phyloP scores from a whole-genome alignment of 192 early-diverging fungal genomes.

The Phycomyces nitens region DNA sequence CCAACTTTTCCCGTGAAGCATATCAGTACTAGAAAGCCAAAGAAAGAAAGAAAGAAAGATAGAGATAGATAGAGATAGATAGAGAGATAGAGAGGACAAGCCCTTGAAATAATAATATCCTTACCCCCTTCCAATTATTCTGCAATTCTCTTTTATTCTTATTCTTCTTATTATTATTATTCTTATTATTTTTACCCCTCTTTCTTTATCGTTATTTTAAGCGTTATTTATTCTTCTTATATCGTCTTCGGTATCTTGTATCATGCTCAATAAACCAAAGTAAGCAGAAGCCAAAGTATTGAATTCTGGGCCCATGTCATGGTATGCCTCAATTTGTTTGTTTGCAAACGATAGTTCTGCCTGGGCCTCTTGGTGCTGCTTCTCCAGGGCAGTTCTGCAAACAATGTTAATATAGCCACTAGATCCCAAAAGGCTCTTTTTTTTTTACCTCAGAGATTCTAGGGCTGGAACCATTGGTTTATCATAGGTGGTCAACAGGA shows the following conservation, averaged over 20 bases:
- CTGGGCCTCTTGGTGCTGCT: neutral
- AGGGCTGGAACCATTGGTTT: neutral
- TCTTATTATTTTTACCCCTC: too few relatives aligned
- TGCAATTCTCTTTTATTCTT: too few relatives aligned
- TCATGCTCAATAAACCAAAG: neutral
- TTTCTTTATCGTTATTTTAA: neutral
- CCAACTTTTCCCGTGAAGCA: conserved; percentile 78
- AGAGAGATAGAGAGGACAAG: too few relatives aligned
- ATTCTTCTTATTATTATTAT: too few relatives aligned
- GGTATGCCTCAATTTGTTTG: conserved; percentile 3
- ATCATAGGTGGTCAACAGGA: conserved; percentile 9
- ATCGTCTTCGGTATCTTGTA: conserved; percentile 8
- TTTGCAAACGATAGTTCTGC: neutral
- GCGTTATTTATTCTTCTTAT: conserved; percentile 2
- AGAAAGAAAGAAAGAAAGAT: neutral
- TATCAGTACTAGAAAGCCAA: neutral
- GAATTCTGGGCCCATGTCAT: conserved; percentile 7
- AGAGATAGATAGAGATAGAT: neutral
- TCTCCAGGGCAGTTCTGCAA: neutral
- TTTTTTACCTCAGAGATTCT: neutral
- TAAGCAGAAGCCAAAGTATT: neutral
- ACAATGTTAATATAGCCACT: neutral
- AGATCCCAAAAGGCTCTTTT: neutral
- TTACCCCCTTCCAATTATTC: too few relatives aligned
- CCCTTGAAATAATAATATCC: too few relatives aligned